Evolutionary conservation across 371 early-diverging fungal species (phyloP), one percentile per base, ranked within the genome.

Genomic region (Mucor plumbeus): DNA sequence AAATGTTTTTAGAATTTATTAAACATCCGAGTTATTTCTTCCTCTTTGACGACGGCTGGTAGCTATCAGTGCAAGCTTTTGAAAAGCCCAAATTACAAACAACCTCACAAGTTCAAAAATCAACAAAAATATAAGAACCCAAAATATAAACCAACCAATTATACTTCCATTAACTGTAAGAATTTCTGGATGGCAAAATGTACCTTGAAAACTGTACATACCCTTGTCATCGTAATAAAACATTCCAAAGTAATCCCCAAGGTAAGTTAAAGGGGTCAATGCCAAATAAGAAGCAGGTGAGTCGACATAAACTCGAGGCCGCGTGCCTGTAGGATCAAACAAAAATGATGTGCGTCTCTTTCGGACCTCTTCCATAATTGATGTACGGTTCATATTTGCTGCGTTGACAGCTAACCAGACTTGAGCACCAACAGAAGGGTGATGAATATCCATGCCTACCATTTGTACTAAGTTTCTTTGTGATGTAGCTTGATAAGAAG

Each of bases 141-240:
- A 89, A 35, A 82, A 81, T 34, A 89, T 73, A 68, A 90, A 88
- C 80, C 87, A 90, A 6, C 87, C 88, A 71, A 88, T 84, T 54
- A 89, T 64, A 5, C 63, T 44, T 43, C 74, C 69, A 26, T 84
- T 80, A 7, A 88, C 65, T 3, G 69, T 59, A 7, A 88, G 35
- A 10, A 71, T 33, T 36, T 85, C 71, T 14, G 81, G 72, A 43
- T 89, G 90, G 62, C 92, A 92, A 71, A 86, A 89, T 0, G 87
- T 81, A 0, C 82, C 88, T 63, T 87, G 86, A 70, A 92, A 92
- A 35, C 89, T 88, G 69, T 90, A 90, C 88, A 89, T 88, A n/a
- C 91, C 90, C 60, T 84, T 85, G 61, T 72, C 67, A 17, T 85
- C 77, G 11, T 61, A 69, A 69, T 85, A 90, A 63, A 88, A 91